Base-by-base conservation (phyloP, 75 land plant species). In the Selaginella tamariscina region DNA sequence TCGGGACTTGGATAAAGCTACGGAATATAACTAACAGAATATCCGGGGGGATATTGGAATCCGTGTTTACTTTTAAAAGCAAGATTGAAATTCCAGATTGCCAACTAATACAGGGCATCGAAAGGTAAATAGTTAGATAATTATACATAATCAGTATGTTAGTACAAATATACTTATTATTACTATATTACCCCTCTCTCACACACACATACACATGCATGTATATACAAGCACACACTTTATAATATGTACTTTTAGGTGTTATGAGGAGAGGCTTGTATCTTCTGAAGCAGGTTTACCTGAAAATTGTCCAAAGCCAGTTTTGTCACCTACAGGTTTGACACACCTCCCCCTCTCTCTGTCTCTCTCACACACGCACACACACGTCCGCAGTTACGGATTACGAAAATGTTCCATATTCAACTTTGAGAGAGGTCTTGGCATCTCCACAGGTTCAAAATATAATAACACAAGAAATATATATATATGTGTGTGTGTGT, bases 381-480 rank as follows among this genome's bases (percentile, higher is more conserved):
- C n/a, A n/a, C n/a, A n/a, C n/a, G 26, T n/a, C 21, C 71, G n/a
- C 88, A 88, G 88, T 71, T 27, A 76, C 83, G 55, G 75, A 73
- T 31, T 69, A 74, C 33, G 71, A 73, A 11, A 71, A 76, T 33
- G 78, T 67, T 27, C 54, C 73, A 26, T 70, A 71, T 56, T 72
- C 76, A 26, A 88, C 85, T 32, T 68, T 85, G 56, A 82, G 80
- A 79, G 82, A 85, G 73, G 73, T 85, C 60, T 74, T 85, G 27
- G 74, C 76, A 22, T 68, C 76, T 72, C 28, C 79, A 39, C 63
- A 85, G 92, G 92, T 85, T 62, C 56, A 29, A 27, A 31, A 29
- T 60, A 23, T 49, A 49, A 20, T 11, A n/a, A n/a, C n/a, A n/a
- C n/a, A n/a, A n/a, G n/a, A n/a, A n/a, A n/a, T n/a, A n/a, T n/a